phyloP scores from a whole-genome alignment of 2,329 filamentous ascomycete species.

The Ascochyta fabae region DNA sequence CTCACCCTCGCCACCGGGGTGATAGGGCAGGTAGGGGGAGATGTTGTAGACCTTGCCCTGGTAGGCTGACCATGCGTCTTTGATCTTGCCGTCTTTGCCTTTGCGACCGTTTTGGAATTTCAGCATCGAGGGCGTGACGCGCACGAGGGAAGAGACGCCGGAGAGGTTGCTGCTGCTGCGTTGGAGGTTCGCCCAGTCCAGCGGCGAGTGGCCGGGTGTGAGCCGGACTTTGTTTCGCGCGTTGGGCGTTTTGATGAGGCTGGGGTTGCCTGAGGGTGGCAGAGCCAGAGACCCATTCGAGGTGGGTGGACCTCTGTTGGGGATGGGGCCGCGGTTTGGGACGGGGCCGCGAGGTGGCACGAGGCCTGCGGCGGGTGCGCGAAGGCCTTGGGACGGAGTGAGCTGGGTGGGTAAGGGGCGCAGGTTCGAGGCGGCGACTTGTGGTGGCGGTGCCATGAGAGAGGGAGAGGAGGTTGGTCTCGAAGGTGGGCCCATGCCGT shows the following conservation, averaged over 20 bases:
- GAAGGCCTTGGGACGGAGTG: conserved; percentile 42
- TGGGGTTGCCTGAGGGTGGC: conserved; percentile 35
- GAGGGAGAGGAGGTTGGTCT: conserved; percentile 32
- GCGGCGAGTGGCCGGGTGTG: conserved; percentile 87
- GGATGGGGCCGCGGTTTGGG: conserved; percentile 53
- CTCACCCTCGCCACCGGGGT: conserved; percentile 84
- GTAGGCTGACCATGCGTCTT: conserved; percentile 88
- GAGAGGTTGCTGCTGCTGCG: conserved; percentile 65
- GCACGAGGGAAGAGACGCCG: conserved; percentile 62
- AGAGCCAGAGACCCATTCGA: conserved; percentile 51
- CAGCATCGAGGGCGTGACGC: conserved; percentile 83
- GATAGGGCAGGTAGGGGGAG: conserved; percentile 85
- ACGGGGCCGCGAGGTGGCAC: conserved; percentile 57
- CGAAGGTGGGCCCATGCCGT: conserved; percentile 46
- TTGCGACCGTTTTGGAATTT: conserved; percentile 80
- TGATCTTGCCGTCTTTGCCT: conserved; percentile 55
- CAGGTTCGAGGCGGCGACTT: conserved; percentile 46
- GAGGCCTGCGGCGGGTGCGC: conserved; percentile 19
- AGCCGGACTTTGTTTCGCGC: conserved; percentile 73
- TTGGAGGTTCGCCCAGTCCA: conserved; percentile 92
- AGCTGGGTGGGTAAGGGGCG: conserved; percentile 42
- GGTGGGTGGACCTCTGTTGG: conserved; percentile 50
- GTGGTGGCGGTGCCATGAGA: conserved; percentile 46
- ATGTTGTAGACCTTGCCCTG: conserved; percentile 95
- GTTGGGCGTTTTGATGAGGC: conserved; percentile 50